Base-by-base conservation (phyloP, 176 grass and related monocot genomes). In the Cocos nucifera region DNA sequence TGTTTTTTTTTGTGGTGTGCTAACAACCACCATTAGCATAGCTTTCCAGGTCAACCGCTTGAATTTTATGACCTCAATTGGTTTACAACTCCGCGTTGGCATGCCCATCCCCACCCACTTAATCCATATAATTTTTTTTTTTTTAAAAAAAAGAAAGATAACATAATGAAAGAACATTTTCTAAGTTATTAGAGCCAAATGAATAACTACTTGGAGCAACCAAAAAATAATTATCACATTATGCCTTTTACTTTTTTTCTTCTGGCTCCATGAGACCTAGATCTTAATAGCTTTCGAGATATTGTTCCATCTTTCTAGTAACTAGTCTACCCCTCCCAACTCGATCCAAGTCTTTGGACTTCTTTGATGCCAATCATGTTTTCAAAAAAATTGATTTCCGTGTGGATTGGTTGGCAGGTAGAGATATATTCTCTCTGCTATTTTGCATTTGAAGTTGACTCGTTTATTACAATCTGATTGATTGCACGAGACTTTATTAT, bases 11-110 rank as follows among this genome's bases (percentile, higher is more conserved):
- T 60, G 14, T 65, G 30, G 17, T 74, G 44, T 67, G 22, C 69
- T 78, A 75, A 61, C 16, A 50, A 49, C 48, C 65, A 78, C 74
- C 60, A 70, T 70, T 74, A 24, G 64, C 51, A 22, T 19, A 30
- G 19, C 30, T 59, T 35, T 17, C 57, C 9, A 63, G 58, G 77
- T 85, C 68, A 85, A 80, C 73, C 57, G 21, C 23, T 58, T 75
- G 58, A n/a, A 59, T 70, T 51, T 55, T 28, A 17, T 58, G 5
- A 51, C 57, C 69, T 67, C 66, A 57, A 29, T 57, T 54, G 27
- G 53, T 50, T 58, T 59, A 68, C 17, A 35, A 73, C 63, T 69
- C 63, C 58, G 74, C 32, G 28, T 52, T 17, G 23, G 57, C n/a
- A 69, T 57, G 54, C 59, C 54, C 72, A 72, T 49, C 57, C 58